These are phyloP conservation scores for Teunomyces kruisii DNA, from an alignment of 805 yeast species.

Conservation along the genomic window DNA sequence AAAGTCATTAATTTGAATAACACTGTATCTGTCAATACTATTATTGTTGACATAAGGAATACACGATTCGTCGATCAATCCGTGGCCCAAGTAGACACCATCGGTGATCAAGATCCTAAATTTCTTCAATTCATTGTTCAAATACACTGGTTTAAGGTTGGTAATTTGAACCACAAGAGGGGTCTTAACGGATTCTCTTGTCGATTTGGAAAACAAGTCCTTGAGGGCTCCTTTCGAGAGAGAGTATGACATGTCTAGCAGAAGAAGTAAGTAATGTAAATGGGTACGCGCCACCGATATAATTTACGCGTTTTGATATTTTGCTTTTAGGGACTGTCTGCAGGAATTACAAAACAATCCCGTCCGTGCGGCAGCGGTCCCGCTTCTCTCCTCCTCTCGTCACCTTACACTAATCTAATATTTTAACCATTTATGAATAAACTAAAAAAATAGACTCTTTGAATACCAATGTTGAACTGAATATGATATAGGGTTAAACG, in stretches of 20 bases:
- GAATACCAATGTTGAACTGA: constrained; percentile 4
- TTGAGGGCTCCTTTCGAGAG: constrained; percentile 15
- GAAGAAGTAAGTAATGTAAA: neutral
- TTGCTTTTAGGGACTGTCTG: too few species aligned
- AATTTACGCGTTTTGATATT: constrained; percentile 1
- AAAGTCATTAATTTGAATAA: constrained; percentile 42
- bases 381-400: too few species aligned
- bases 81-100: constrained; percentile 38
- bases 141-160: constrained; percentile 35
- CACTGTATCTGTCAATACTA: constrained; percentile 46
- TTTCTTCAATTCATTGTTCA: constrained; percentile 23
- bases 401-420: neutral
- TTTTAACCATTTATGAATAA: neutral
- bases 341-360: too few species aligned
- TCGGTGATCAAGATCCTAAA: constrained; percentile 38
- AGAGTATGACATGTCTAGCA: constrained; percentile 4
- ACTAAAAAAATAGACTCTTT: neutral
- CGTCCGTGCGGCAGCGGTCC: too few species aligned
- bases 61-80: constrained; percentile 41
- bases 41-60: constrained; percentile 39
- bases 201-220: constrained; percentile 18
- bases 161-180: constrained; percentile 36
- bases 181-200: constrained; percentile 14
- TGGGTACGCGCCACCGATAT: constrained; percentile 7
- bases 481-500: constrained; percentile 1